phyloP scores from a whole-genome alignment of 768 basidiomycete species.

The Hebeloma cylindrosporum region DNA sequence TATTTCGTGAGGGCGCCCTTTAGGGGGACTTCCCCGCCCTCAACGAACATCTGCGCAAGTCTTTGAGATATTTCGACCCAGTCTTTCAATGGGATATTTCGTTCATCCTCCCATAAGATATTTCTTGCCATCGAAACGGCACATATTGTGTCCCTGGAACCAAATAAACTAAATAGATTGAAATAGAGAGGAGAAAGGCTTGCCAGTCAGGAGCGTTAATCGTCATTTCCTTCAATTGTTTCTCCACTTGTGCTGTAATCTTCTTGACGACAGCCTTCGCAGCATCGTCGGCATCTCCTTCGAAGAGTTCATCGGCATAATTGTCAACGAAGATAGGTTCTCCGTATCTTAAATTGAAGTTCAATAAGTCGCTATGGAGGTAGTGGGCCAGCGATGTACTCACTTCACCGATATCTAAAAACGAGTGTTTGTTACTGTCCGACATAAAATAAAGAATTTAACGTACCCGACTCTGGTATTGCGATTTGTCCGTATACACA shows the following conservation, averaged over 20 bases:
- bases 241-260: slow-evolving; percentile 52
- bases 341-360: slow-evolving; percentile 45
- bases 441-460: background rate
- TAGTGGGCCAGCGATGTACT: slow-evolving; percentile 10
- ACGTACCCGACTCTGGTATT: slow-evolving; percentile 58
- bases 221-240: slow-evolving; percentile 49
- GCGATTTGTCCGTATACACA: slow-evolving; percentile 68
- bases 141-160: slow-evolving; percentile 58
- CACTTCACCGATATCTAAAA: slow-evolving; percentile 24
- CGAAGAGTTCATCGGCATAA: slow-evolving; percentile 46
- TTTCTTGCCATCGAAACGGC: slow-evolving; percentile 57
- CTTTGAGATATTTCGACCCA: slow-evolving; percentile 57
- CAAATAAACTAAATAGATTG: background rate
- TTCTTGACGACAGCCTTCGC: slow-evolving; percentile 54
- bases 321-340: slow-evolving; percentile 49
- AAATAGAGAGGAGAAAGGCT: slow-evolving; percentile 15
- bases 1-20: slow-evolving; percentile 55
- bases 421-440: background rate
- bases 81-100: slow-evolving; percentile 43
- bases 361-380: background rate
- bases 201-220: slow-evolving; percentile 73
- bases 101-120: slow-evolving; percentile 54
- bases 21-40: slow-evolving; percentile 15
- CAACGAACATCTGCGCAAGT: slow-evolving; percentile 13
- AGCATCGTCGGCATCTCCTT: slow-evolving; percentile 32